phyloP scores from a whole-genome alignment of 1,284 basidiomycete species.

The Trichosporon asahii region DNA sequence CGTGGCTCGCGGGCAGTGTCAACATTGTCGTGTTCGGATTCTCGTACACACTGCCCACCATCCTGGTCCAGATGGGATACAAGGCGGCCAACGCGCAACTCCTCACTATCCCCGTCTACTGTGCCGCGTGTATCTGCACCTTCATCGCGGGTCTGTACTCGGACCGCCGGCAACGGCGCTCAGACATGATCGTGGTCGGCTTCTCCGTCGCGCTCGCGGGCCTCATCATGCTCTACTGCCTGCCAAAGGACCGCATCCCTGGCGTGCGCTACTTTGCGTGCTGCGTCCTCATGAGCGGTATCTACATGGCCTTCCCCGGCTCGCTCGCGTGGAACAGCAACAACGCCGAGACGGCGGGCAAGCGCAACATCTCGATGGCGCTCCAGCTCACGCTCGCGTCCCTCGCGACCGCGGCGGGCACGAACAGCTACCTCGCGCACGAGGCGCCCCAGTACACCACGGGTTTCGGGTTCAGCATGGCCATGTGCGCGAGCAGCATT shows the following conservation, averaged over 20 bases:
- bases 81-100: conserved; percentile 30
- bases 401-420: conserved; percentile 24
- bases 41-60: conserved; percentile 28
- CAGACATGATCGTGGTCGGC: conserved; percentile 23
- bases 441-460: conserved; percentile 20
- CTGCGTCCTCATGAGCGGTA: conserved; percentile 14
- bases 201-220: conserved; percentile 29
- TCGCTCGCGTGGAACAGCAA: conserved; percentile 25
- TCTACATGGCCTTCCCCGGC: conserved; percentile 19
- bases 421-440: conserved; percentile 25
- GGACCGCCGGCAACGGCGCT: conserved; percentile 24
- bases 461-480: conserved; percentile 24
- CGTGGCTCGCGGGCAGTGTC: conserved; percentile 17
- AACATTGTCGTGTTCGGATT: conserved; percentile 27
- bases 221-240: conserved; percentile 26
- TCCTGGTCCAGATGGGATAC: conserved; percentile 33
- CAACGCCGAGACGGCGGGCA: conserved; percentile 25
- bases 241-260: conserved; percentile 25
- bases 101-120: conserved; percentile 30
- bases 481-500: conserved; percentile 21
- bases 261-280: conserved; percentile 29
- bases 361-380: conserved; percentile 27
- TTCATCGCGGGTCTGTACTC: conserved; percentile 19
- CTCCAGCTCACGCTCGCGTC: conserved; percentile 25
- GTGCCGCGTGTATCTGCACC: conserved; percentile 23